phyloP scores from a whole-genome alignment of 2,329 filamentous ascomycete genomes.

The Tolypocladium tropicale region DNA sequence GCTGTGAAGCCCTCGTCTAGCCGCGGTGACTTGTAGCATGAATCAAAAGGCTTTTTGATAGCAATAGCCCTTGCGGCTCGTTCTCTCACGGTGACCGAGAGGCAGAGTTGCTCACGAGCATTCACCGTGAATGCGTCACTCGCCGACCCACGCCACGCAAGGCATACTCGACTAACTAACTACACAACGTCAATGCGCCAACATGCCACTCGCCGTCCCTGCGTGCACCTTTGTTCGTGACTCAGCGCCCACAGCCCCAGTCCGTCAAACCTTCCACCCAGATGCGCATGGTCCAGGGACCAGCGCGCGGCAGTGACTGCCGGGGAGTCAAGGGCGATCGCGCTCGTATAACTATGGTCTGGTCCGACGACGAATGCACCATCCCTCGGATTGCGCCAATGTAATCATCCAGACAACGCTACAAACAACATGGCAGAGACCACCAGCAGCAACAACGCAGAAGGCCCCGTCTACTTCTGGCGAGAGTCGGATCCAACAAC shows the following conservation, averaged over 20 bases:
- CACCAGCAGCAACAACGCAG: background rate
- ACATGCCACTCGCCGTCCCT: no score
- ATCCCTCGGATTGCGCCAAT: background rate
- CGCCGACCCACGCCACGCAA: background rate
- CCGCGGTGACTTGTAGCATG: no score
- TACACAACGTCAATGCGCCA: background rate
- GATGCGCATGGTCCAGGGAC: background rate
- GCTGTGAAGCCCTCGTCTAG: no score
- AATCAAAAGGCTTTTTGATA: no score
- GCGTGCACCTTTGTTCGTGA: background rate
- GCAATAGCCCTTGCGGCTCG: no score
- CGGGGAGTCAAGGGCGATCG: background rate
- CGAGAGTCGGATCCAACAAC: conserved; percentile 32
- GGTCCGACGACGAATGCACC: background rate
- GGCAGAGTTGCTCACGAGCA: no score
- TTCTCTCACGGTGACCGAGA: no score
- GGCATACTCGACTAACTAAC: background rate
- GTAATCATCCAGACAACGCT: background rate
- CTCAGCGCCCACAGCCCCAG: background rate
- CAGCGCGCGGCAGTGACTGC: background rate
- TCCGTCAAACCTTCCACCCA: background rate
- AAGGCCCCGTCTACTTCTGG: conserved; percentile 33
- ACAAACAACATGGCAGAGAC: background rate
- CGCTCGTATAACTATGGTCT: background rate
- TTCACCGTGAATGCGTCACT: background rate